Evolutionary conservation across 108 stramenopile species (phyloP).

Genomic region (Craspedostauros australis): DNA sequence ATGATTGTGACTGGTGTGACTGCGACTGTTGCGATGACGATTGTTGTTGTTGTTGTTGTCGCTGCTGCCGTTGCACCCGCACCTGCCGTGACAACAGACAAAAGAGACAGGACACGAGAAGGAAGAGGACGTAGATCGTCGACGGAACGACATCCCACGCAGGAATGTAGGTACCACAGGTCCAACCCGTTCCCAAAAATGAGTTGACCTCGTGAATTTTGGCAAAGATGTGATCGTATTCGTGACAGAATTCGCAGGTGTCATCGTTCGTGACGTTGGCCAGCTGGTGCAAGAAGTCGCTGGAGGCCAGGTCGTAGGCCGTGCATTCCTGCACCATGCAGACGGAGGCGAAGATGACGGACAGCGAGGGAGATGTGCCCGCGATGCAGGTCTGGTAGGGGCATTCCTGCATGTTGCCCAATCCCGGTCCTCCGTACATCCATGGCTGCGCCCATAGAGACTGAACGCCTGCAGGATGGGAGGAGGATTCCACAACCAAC

Average conservation of each 20-base stretch:
- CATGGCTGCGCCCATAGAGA: conserved; percentile 38
- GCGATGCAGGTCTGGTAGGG: conserved; percentile 10
- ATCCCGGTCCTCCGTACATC: conserved; percentile 41
- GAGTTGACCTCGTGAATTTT: conserved; percentile 28
- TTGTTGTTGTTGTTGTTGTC: background rate
- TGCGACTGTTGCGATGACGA: too few species aligned
- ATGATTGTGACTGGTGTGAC: too few species aligned
- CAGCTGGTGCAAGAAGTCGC: conserved; percentile 27
- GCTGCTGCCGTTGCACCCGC: background rate
- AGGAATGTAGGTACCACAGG: conserved; percentile 37
- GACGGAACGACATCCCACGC: conserved; percentile 24
- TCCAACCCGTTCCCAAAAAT: conserved; percentile 45
- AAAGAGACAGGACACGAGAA: background rate
- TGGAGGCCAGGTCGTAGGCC: conserved; percentile 30
- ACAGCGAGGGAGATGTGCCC: background rate
- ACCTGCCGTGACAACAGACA: background rate
- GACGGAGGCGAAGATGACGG: conserved; percentile 39
- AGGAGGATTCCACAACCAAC: conserved; percentile 38
- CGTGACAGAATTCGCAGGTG: background rate
- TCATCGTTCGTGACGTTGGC: background rate
- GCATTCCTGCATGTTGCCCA: conserved; percentile 55
- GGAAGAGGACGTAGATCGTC: background rate
- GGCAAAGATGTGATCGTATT: background rate
- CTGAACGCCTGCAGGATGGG: conserved; percentile 33
- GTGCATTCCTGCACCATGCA: conserved; percentile 36